These are phyloP conservation scores for Alternaria panax DNA, from an alignment of 2,329 filamentous ascomycete genomes.

Conservation along the genomic window DNA sequence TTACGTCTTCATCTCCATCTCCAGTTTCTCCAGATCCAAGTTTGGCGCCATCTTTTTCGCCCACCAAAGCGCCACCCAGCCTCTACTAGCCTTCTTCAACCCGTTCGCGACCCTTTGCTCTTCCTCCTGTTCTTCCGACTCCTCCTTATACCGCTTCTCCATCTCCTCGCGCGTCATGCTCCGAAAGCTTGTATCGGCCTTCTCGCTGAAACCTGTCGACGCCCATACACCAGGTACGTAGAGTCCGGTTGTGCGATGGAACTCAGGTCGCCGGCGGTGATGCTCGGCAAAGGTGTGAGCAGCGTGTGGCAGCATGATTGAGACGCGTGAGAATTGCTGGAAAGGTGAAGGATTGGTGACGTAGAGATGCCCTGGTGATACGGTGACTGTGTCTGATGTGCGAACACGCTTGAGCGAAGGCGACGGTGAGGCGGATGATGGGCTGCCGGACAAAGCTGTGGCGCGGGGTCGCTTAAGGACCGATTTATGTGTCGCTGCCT, in stretches of 20 bases:
- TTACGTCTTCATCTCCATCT: not conserved
- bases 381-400: conserved; percentile 9
- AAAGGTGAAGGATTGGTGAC: conserved; percentile 14
- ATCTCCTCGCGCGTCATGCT: not conserved
- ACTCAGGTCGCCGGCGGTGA: conserved; percentile 2
- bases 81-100: conserved; percentile 8
- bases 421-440: not conserved
- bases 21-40: conserved; percentile 1
- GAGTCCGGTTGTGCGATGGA: not conserved
- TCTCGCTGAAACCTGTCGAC: conserved; percentile 8
- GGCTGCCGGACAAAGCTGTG: not conserved
- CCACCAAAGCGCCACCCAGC: conserved; percentile 18
- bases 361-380: conserved; percentile 17
- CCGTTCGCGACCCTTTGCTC: conserved; percentile 6
- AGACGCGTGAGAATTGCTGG: not conserved
- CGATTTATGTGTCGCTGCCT: not conserved
- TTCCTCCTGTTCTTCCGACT: conserved; percentile 6
- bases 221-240: conserved; percentile 22
- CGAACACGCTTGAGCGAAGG: conserved; percentile 19
- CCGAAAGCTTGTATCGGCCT: conserved; percentile 20
- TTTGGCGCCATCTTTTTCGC: conserved; percentile 4
- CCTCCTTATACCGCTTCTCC: not conserved
- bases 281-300: conserved; percentile 9
- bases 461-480: conserved; percentile 18
- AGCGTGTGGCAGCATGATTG: conserved; percentile 6